Evolutionary conservation across 2,329 filamentous ascomycete genomes (phyloP), one percentile per base, ranked within the genome.

Genomic region (Stemphylium beticola): DNA sequence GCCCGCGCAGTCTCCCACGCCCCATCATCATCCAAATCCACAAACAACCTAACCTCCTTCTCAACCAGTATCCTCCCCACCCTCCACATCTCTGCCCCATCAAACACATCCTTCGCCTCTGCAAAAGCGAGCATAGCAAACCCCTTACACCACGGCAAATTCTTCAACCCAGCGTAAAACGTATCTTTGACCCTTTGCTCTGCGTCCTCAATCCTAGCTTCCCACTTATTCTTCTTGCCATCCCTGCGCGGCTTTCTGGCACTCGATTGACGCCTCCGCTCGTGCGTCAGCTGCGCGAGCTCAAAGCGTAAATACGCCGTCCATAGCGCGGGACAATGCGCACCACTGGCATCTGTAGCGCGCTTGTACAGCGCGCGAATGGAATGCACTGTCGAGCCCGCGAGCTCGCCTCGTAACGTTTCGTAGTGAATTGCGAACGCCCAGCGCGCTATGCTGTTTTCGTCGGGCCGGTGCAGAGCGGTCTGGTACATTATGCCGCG

Each of bases 61-160:
- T 88, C 86, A 12, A 78, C 76, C 67, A 88, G 76, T 6, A 86
- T 79, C 58, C 81, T 78, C 68, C 83, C 85, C 14, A 87, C 69
- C 45, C 78, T 78, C 47, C 75, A 79, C 55, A 85, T 61, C 49
- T 88, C 84, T 24, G 76, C 76, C 15, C 76, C 74, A 1, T 53
- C 64, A 65, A 86, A 46, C 52, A 68, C 61, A 9, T 58, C 33
- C 56, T 61, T 34, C 77, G 49, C 50, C 39, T 77, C 55, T 7
- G 58, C 76, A 53, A 89, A 85, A 0, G 83, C 86, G 22, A 83
- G 55, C 73, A 89, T 78, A 38, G 85, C 74, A 42, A 86, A 79
- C 33, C 81, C 78, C 68, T 89, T 89, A 1, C 79, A 82, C 86
- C 87, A 89, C 0, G 87, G 87, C 64, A 87, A 79, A 14, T 78